Evolutionary conservation across 225 moss, liverwort and hornwort genomes (phyloP), one percentile per base, ranked within the genome.

Genomic region (Rhytidiadelphus loreus): DNA sequence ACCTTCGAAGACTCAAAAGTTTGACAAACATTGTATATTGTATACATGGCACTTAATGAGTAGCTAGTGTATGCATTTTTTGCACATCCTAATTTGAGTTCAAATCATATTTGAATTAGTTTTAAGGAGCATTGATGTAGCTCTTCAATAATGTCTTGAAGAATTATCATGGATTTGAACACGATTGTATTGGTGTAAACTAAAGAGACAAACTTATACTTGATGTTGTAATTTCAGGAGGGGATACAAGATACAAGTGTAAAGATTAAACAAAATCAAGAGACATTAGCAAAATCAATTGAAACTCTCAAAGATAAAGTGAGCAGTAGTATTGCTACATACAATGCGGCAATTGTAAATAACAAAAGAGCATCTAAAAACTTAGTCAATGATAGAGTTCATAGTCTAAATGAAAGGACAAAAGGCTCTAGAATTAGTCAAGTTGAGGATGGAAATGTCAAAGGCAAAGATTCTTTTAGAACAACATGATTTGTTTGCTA

Each of bases 241-340:
- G 77, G 48, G 17, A 84, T 92, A 22, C 72, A 80, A 90, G 88
- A 72, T 25, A 77, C 59, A 11, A 86, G 41, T 84, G 61, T 11
- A 37, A 84, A 86, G 80, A 73, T 90, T 25, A 90, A 80, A 81
- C 43, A 86, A 35, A 86, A 90, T 66, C 65, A 83, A 86, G 88
- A 88, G 3, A 56, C 59, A 28, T 75, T 84, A 25, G 62, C 50
- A 10, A 88, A 79, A 53, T 61, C 87, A 1, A 69, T 88, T 50
- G 74, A 88, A 60, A 26, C 17, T 44, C 83, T 92, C 22, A 70
- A 64, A 76, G 55, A 86, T 50, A 88, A 78, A 41, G 41, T 64
- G 4, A 58, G 20, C 0, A 5, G 3, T n/a, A 16, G 3, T n/a
- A 16, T 84, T 60, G 30, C n/a, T 32, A n/a, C n/a, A 60, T 68